Percentiles rank a stretch among this genome's conserved stretches.
Conservation (phyloP, 2,329 filamentous ascomycete species). For the Phialophora tarda region DNA sequence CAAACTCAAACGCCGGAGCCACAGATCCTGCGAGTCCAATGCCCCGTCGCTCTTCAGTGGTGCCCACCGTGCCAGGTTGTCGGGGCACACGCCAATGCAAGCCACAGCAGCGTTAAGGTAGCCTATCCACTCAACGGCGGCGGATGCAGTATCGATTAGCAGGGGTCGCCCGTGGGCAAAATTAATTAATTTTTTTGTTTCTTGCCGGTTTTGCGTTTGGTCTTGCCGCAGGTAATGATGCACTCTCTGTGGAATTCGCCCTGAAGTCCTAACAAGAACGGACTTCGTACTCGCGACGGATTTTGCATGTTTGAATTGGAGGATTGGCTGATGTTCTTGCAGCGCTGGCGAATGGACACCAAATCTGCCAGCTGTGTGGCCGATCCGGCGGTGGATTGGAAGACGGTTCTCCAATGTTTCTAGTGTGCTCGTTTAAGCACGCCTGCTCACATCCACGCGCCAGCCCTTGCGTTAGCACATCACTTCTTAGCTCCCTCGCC, state of each 20-base stretch:
- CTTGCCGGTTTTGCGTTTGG: not conserved
- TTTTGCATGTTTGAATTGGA: not conserved
- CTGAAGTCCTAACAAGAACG: not conserved
- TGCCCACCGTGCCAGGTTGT: slow-evolving; percentile 10
- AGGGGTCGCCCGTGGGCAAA: not conserved
- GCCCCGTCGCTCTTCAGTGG: not conserved
- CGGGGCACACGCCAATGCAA: slow-evolving; percentile 20
- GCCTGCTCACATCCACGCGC: slow-evolving; percentile 18
- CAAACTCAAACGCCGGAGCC: slow-evolving; percentile 3
- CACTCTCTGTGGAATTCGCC: no score
- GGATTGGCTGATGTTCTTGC: slow-evolving; percentile 7
- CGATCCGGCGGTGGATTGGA: slow-evolving; percentile 3
- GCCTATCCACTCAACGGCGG: slow-evolving; percentile 14
- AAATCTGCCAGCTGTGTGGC: slow-evolving; percentile 5
- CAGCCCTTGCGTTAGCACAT: slow-evolving; percentile 16
- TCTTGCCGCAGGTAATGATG: not conserved
- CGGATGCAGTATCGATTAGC: slow-evolving; percentile 19
- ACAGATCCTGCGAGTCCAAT: not conserved
- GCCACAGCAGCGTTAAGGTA: slow-evolving; percentile 10
- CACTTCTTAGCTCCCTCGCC: not conserved
- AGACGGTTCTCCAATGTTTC: slow-evolving; percentile 20
- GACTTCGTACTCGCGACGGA: not conserved
- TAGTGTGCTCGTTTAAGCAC: slow-evolving; percentile 20
- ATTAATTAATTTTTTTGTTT: slow-evolving; percentile 3
- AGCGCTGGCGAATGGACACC: slow-evolving; percentile 6